These are phyloP conservation scores for Musa beccarii DNA, from an alignment of 176 grass and related monocot species.

Conservation along the genomic window DNA sequence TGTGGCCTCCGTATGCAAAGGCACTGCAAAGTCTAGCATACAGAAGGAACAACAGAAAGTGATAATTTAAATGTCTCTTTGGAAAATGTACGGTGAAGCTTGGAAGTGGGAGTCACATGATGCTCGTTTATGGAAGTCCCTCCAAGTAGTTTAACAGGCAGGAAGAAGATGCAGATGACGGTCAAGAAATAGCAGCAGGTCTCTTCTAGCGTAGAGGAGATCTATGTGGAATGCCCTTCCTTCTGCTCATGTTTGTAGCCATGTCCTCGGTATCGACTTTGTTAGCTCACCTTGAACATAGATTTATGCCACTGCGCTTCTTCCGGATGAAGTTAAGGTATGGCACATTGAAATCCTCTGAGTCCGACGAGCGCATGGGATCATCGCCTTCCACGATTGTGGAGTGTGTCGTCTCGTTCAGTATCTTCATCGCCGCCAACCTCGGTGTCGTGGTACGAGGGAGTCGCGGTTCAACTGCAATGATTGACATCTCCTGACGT, in stretches of 20 bases:
- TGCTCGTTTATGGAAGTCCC: neutral
- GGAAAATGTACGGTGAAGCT: constrained; percentile 17
- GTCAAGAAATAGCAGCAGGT: neutral
- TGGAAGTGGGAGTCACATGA: constrained; percentile 13
- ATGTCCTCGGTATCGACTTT: constrained; percentile 1
- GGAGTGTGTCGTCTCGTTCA: constrained; percentile 2
- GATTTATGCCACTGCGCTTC: constrained; percentile 5
- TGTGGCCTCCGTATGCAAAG: too few species aligned
- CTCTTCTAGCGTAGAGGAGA: constrained; percentile 18
- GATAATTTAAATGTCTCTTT: neutral
- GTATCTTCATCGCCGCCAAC: neutral
- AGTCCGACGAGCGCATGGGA: constrained; percentile 9
- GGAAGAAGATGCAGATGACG: neutral
- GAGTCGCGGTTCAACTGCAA: constrained; percentile 7
- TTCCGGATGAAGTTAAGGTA: constrained; percentile 5
- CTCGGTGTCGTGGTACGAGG: neutral
- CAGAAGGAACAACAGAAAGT: too few species aligned
- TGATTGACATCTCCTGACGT: neutral
- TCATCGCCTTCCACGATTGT: constrained; percentile 6
- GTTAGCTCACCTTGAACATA: neutral
- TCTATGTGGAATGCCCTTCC: constrained; percentile 27
- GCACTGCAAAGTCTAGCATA: too few species aligned
- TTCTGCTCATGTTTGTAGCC: constrained; percentile 15
- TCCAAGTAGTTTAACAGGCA: neutral
- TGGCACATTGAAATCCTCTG: constrained; percentile 2